Evolutionary conservation across 2,329 filamentous ascomycete genomes (phyloP), one percentile per base, ranked within the genome.

Genomic region (Colletotrichum graminicola): DNA sequence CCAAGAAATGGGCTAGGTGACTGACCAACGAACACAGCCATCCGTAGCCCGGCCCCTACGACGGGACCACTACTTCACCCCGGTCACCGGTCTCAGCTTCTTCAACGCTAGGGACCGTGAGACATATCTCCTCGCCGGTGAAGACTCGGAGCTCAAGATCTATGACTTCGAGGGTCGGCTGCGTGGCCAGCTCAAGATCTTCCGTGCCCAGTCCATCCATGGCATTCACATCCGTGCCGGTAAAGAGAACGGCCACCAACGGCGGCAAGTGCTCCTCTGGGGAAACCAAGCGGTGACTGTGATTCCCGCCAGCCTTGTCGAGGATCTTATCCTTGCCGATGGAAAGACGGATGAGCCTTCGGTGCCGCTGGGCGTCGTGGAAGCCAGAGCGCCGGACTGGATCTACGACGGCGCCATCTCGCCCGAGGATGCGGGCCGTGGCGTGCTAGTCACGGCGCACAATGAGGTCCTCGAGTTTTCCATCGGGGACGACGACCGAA

Each of bases 381-480:
- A 87, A 75, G 82, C 82, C 32, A 79, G 79, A 3, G 87, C 88
- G 2, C 85, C 88, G 6, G 94, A 97, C 80, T 96, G 94, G 94
- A 90, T 97, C 73, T 88, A 95, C 75, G 89, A 93, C 78, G 91
- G 87, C 45, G 82, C 84, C 43, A 80, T 91, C 67, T 88, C 87
- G 59, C 84, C 88, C 6, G 78, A 79, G 52, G 77, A 81, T 36
- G 71, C 75, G 1, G 77, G 77, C 36, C 78, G 81, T 14, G 90
- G 88, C 21, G 89, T 90, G 21, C 80, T 96, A 14, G 85, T 97
- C 21, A 97, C 94, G 2, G 94, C 95, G 1, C 95, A 98, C 80
- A 98, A 98, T 84, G 91, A 94, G 61, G 84, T 97, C 6, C 80
- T 93, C 8, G 84, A 85, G 39, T 79, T 92, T 26, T 76, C 74